Conservation (phyloP, 331 rosid genomes). For the Saraca asoca region DNA sequence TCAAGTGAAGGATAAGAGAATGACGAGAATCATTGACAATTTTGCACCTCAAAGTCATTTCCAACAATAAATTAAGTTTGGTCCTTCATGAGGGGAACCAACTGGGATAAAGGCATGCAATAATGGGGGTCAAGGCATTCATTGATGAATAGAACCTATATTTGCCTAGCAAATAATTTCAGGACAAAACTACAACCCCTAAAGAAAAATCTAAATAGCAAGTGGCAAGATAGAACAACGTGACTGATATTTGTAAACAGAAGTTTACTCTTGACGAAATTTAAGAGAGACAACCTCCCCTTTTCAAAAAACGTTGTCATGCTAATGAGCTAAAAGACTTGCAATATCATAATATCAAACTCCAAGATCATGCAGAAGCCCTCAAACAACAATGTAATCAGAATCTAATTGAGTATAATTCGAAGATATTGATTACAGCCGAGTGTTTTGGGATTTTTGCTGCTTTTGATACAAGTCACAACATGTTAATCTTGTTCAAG, state of each 20-base stretch:
- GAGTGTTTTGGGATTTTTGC: too few species aligned
- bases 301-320: conserved; percentile 15
- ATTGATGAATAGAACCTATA: conserved; percentile 11
- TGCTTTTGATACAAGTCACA: too few species aligned
- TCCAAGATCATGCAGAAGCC: too few species aligned
- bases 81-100: background rate
- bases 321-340: too few species aligned
- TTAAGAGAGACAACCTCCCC: conserved; percentile 8
- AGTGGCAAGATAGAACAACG: background rate
- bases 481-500: too few species aligned
- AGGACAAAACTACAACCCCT: background rate
- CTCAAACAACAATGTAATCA: too few species aligned
- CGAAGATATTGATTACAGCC: too few species aligned
- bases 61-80: conserved; percentile 9
- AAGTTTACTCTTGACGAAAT: conserved; percentile 23
- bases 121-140: background rate
- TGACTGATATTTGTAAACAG: background rate
- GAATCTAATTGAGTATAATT: too few species aligned
- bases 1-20: too few species aligned
- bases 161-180: background rate
- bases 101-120: background rate
- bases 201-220: conserved; percentile 2
- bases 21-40: too few species aligned
- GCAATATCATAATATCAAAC: too few species aligned
- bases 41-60: background rate